Percentiles rank a stretch among this genome's conserved stretches.
These are phyloP conservation scores for Sclerotinia trifoliorum DNA, from an alignment of 2,329 filamentous ascomycete species.

Conservation along the genomic window DNA sequence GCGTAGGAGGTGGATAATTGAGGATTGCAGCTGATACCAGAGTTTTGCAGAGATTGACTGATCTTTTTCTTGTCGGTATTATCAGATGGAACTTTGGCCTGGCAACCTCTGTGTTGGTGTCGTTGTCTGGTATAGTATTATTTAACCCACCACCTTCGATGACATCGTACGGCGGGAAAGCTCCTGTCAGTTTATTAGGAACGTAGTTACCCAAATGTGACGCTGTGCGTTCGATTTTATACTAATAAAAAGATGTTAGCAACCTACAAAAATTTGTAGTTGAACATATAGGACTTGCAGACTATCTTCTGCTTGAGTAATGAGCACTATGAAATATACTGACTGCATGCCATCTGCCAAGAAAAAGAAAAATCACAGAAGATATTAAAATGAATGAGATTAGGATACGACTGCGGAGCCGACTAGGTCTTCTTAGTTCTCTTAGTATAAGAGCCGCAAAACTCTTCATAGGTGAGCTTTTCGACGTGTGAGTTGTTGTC, in stretches of 20 bases:
- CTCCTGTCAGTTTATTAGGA: slow-evolving; percentile 24
- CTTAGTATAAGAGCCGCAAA: slow-evolving; percentile 27
- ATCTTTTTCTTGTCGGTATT: slow-evolving; percentile 48
- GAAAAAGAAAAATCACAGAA: slow-evolving; percentile 24
- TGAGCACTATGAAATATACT: neutral
- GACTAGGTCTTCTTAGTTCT: slow-evolving; percentile 29
- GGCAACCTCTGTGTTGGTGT: slow-evolving; percentile 20
- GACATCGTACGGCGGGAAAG: slow-evolving; percentile 22
- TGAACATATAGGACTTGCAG: neutral
- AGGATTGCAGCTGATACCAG: slow-evolving; percentile 57
- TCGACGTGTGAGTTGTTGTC: neutral
- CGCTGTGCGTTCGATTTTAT: slow-evolving; percentile 25
- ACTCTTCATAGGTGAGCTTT: slow-evolving; percentile 23
- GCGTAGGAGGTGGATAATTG: slow-evolving; percentile 56
- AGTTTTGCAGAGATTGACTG: slow-evolving; percentile 53
- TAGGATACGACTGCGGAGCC: slow-evolving; percentile 27
- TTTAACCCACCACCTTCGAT: slow-evolving; percentile 26
- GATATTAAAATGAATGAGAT: slow-evolving; percentile 22
- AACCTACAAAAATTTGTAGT: neutral
- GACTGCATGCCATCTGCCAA: slow-evolving; percentile 23
- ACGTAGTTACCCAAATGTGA: slow-evolving; percentile 25
- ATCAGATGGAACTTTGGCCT: slow-evolving; percentile 52
- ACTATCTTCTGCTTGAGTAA: neutral
- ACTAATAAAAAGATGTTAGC: slow-evolving; percentile 18
- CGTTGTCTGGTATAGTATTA: slow-evolving; percentile 20